A percentile compares a stretch with the other conserved stretches of the same genome.
phyloP scores from a whole-genome alignment of 2,329 filamentous ascomycete species.

The Fusarium luffae region DNA sequence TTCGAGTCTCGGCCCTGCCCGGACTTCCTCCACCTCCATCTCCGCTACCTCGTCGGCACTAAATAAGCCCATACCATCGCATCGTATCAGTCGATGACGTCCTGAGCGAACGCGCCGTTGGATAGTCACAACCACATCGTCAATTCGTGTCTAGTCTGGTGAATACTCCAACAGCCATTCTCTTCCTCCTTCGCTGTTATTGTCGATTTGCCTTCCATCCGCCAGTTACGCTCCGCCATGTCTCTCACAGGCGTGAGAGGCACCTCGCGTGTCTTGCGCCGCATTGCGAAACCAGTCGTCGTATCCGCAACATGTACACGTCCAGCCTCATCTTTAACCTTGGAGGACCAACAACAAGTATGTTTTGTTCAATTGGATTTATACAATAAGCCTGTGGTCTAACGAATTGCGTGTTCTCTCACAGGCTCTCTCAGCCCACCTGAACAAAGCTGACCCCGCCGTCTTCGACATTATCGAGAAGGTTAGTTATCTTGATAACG shows the following conservation, averaged over 20 bases:
- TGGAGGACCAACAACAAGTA: conserved; percentile 71
- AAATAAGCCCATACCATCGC: conserved; percentile 28
- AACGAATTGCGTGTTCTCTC: conserved; percentile 15
- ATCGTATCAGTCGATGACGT: conserved; percentile 42
- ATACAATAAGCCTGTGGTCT: conserved; percentile 22
- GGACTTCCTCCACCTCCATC: conserved; percentile 38
- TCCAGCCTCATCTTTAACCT: conserved; percentile 58
- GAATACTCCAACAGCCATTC: conserved; percentile 6
- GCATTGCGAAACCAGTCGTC: conserved; percentile 50
- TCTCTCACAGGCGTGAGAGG: conserved; percentile 60
- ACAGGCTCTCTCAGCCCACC: conserved; percentile 81
- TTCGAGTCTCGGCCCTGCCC: conserved; percentile 35
- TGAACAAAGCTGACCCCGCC: conserved; percentile 86
- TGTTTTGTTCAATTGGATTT: conserved; percentile 37
- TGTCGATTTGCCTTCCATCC: conserved; percentile 3
- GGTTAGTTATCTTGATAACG: conserved; percentile 60
- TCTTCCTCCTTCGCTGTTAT: neutral
- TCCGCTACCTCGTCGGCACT: conserved; percentile 30
- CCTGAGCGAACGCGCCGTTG: conserved; percentile 35
- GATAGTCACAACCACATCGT: conserved; percentile 22
- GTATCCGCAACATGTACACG: conserved; percentile 43
- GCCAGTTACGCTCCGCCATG: conserved; percentile 52
- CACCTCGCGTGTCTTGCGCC: conserved; percentile 60
- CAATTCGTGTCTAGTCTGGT: conserved; percentile 6
- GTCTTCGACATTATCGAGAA: conserved; percentile 92